Base-by-base conservation (phyloP, 2,329 filamentous ascomycete species). In the Colletotrichum orchidophilum region DNA sequence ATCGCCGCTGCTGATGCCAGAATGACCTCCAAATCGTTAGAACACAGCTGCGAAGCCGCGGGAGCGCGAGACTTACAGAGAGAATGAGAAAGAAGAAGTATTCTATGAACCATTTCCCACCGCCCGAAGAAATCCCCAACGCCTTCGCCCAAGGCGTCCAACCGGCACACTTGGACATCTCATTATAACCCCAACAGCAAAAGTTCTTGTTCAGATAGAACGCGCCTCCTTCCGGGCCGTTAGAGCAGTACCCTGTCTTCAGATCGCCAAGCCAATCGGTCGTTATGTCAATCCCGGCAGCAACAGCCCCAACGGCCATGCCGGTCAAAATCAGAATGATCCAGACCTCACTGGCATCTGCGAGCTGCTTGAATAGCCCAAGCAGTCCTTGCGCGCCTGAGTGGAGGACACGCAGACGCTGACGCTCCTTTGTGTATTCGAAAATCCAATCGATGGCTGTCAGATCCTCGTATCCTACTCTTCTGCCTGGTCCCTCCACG, bases 361-460 rank as follows among this genome's bases (percentile, higher is more conserved):
- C 85, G 27, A 97, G 83, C 74, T 93, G 91, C 72, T 89, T 91
- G 64, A 93, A 77, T 76, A 94, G 90, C 13, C 95, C 94, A 24
- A 95, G 71, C 5, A 97, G 75, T 0, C 95, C 94, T 24, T 89
- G 87, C 8, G 91, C 88, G 76, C 88, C 90, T 0, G 92, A 89
- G 66, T 91, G 89, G 24, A 99, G 85, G 33, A 93, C 88, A n/a
- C 94, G 90, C 77, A 97, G 84, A 27, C 96, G 90, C 80, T 97
- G 94, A 24, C 96, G 90, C 83, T 99, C 96, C 81, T 98, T 98
- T 63, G 94, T 96, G 79, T 98, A 97, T 81, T 99, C 96, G 77
- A 97, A 98, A 79, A 98, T 98, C 96, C 96, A 99, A 84, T 99
- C 96, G 80, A 99, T 99, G 70, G 96, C 96, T 18, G 96, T 98